Base-by-base conservation (phyloP, 2,329 filamentous ascomycete genomes). In the Huntiella bhutanensis region DNA sequence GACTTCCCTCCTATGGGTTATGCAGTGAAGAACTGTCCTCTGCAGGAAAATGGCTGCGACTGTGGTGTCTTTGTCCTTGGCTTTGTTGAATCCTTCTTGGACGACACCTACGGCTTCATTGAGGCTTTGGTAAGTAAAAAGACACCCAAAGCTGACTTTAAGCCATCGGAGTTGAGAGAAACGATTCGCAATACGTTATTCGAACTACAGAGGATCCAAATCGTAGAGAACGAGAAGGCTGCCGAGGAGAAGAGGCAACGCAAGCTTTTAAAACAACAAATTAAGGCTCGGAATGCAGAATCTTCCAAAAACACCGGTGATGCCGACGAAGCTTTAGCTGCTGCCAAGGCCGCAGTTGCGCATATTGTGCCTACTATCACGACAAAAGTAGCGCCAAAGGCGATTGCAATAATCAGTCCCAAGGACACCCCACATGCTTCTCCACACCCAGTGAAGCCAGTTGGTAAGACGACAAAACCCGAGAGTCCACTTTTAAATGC, bases 21-120 rank as follows among this genome's bases (percentile, higher is more conserved):
- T 66, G 85, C 76, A 35, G 83, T 82, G 4, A 80, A 73, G 50
- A 68, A 71, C 5, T 79, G 95, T 11, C 88, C 91, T 0, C 64
- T 72, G 51, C 91, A 98, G 59, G 63, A 74, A 42, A 96, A 98
- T 56, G 82, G 71, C 54, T 87, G 75, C 51, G 91, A 98, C 58
- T 98, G 91, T 55, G 91, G 91, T 6, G 65, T 95, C 0, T 98
- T 82, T 54, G 65, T 96, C 3, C 65, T 95, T 3, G 81, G 79
- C 2, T 98, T 96, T 55, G 68, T 93, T 45, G 73, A 85, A 52
- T 77, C 82, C 52, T 94, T 98, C 52, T 69, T 92, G 12, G 68
- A 75, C 45, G 64, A 84, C 49, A 88, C 88, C 0, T 75, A 83
- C 51, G 59, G 57, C 0, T 91, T 92, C 53, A 67, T 82, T 12